These are phyloP conservation scores for Alternaria dauci DNA, from an alignment of 2,329 filamentous ascomycete genomes.

Conservation along the genomic window DNA sequence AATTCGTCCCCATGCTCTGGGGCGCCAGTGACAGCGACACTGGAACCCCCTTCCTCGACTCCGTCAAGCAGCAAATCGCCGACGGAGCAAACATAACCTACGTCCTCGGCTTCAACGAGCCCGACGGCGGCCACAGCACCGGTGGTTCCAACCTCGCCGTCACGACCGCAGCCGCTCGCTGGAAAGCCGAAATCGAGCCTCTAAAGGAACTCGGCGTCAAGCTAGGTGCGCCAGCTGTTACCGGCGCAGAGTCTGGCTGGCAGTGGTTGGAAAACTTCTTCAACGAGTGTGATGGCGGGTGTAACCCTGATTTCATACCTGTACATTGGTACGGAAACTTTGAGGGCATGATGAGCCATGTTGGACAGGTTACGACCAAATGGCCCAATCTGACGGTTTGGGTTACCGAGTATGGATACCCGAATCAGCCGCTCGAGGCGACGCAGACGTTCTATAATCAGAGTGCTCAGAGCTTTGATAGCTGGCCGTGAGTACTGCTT, in stretches of 20 bases:
- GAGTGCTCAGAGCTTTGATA: conserved; percentile 72
- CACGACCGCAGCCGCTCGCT: conserved; percentile 69
- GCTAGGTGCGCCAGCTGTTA: conserved; percentile 75
- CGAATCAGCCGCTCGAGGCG: conserved; percentile 62
- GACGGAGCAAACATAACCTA: conserved; percentile 68
- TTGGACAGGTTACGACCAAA: conserved; percentile 65
- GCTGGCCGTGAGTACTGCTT: conserved; percentile 57
- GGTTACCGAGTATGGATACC: conserved; percentile 79
- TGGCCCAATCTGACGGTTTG: conserved; percentile 68
- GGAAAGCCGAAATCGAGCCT: conserved; percentile 76
- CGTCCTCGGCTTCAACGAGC: conserved; percentile 82
- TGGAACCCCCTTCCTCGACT: conserved; percentile 67
- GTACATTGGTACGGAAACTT: conserved; percentile 71
- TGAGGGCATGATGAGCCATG: conserved; percentile 70
- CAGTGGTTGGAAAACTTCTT: conserved; percentile 75
- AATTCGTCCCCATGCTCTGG: conserved; percentile 86
- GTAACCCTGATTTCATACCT: conserved; percentile 60
- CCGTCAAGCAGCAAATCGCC: conserved; percentile 65
- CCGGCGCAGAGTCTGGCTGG: conserved; percentile 67
- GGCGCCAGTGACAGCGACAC: conserved; percentile 59
- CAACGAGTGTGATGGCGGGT: conserved; percentile 61
- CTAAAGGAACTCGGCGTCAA: conserved; percentile 69
- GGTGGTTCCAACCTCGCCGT: conserved; percentile 72
- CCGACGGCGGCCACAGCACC: conserved; percentile 64
- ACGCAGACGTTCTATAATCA: conserved; percentile 75